A percentile compares a stretch with the other conserved stretches of the same genome.
Conservation (phyloP, 2,329 filamentous ascomycete species). For the Cladosporium sp. region DNA sequence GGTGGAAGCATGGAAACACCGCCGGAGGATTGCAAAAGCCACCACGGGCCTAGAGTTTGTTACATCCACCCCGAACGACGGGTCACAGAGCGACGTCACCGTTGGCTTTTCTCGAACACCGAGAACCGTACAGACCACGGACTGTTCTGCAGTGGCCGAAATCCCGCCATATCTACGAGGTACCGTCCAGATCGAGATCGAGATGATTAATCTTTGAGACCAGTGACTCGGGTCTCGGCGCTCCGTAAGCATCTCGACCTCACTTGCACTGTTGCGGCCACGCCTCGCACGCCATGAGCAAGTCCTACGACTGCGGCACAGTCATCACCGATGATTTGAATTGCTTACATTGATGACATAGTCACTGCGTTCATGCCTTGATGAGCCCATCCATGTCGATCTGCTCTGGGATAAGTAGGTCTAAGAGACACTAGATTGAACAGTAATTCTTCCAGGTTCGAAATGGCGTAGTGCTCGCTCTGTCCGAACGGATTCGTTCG, state of each 20-base stretch:
- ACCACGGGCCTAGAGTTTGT: not conserved
- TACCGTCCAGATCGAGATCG: not conserved
- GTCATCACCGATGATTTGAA: not conserved
- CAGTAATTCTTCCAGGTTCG: not conserved
- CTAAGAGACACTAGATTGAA: not conserved
- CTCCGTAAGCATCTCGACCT: conserved; percentile 5
- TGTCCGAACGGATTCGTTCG: not conserved
- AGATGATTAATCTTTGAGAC: not conserved
- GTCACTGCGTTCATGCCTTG: not conserved
- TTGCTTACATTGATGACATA: not conserved
- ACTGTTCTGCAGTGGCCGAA: not conserved
- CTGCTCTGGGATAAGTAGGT: not conserved
- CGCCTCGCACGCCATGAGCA: not conserved
- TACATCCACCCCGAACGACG: not conserved
- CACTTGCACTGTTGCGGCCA: not conserved
- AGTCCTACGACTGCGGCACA: not conserved
- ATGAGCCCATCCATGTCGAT: not conserved
- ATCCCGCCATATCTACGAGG: not conserved
- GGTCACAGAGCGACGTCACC: not conserved
- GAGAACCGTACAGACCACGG: no score
- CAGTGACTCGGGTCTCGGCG: not conserved
- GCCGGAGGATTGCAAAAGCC: not conserved
- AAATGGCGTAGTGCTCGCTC: not conserved
- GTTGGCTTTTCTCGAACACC: not conserved
- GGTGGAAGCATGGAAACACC: not conserved